Percentiles rank a stretch among this genome's conserved stretches.
phyloP scores from a whole-genome alignment of 2,329 filamentous ascomycete species.

The Cladophialophora exuberans region DNA sequence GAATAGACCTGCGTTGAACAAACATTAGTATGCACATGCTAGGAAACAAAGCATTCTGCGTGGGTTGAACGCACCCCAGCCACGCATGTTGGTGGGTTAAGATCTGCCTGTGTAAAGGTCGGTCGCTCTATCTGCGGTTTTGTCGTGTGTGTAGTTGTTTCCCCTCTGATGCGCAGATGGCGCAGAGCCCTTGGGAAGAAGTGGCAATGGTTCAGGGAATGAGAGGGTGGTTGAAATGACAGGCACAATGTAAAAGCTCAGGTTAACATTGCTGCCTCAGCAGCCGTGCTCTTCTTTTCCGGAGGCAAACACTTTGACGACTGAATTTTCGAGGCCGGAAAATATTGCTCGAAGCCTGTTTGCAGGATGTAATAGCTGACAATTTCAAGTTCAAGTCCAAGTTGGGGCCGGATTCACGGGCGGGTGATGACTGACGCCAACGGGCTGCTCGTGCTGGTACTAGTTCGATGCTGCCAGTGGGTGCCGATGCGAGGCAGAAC shows the following conservation, averaged over 20 bases:
- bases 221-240: neutral
- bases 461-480: no score
- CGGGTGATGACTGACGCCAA: slow-evolving; percentile 5
- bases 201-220: neutral
- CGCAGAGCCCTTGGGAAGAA: no score
- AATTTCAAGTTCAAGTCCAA: no score
- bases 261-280: neutral
- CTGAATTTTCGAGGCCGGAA: neutral
- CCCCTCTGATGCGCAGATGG: no score
- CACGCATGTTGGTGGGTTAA: slow-evolving; percentile 21
- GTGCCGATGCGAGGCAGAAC: slow-evolving; percentile 8
- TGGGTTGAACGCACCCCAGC: slow-evolving; percentile 26
- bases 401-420: neutral
- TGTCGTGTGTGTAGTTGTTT: no score
- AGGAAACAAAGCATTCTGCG: neutral
- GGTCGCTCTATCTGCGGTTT: no score
- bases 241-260: neutral
- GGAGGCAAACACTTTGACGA: neutral
- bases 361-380: neutral
- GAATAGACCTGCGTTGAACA: slow-evolving; percentile 62
- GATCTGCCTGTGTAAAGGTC: neutral
- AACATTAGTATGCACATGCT: neutral
- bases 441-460: no score
- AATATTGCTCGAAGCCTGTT: neutral
- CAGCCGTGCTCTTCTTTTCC: neutral